Base-by-base conservation (phyloP, 768 basidiomycete genomes). In the Mycena olivaceomarginata region DNA sequence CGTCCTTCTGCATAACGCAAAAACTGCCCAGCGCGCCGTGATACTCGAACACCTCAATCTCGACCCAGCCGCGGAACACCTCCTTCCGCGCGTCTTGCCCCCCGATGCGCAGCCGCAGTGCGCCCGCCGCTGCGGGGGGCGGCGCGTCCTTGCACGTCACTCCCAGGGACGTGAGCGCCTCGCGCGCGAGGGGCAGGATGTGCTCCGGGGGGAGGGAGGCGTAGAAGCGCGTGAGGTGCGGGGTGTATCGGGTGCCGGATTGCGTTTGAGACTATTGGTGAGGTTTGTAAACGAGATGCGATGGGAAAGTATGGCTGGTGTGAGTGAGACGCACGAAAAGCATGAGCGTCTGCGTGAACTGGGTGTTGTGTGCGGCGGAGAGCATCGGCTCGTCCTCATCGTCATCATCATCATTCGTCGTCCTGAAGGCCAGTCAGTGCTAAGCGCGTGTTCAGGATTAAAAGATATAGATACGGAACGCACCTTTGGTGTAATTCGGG, bases 171-270 rank as follows among this genome's bases (percentile, higher is more conserved):
- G 88, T 86, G 13, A 96, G 86, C 43, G 89, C 89, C 66, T 91
- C 90, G 69, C 91, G 87, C 66, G 96, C 84, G 70, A 93, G 87
- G 5, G 85, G 80, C 53, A 93, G 81, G 57, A 96, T 86, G 5
- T 90, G 84, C 0, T 85, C 84, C 0, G 94, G 94, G 0, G 88
- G 87, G 4, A 93, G 82, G 0, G 89, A 83, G 0, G 94, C 90
- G 83, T 96, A 97, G 88, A 97, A 97, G 0, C 96, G 93, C 0
- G 96, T 97, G 20, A 96, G 89, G 74, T 93, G 90, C 0, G 95
- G 94, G 2, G 88, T 93, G 80, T 96, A 96, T 13, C 93, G 91
- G 39, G 87, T 88, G 5, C 96, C 96, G 1, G 87, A 85, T 86
- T 96, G 95, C 0, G 96, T 96, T 90, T 97, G 95, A 0, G 96